A percentile compares a stretch with the other conserved stretches of the same genome.
Evolutionary conservation across 192 early-diverging fungal species (phyloP).

Genomic region (Chytriomyces sp.): DNA sequence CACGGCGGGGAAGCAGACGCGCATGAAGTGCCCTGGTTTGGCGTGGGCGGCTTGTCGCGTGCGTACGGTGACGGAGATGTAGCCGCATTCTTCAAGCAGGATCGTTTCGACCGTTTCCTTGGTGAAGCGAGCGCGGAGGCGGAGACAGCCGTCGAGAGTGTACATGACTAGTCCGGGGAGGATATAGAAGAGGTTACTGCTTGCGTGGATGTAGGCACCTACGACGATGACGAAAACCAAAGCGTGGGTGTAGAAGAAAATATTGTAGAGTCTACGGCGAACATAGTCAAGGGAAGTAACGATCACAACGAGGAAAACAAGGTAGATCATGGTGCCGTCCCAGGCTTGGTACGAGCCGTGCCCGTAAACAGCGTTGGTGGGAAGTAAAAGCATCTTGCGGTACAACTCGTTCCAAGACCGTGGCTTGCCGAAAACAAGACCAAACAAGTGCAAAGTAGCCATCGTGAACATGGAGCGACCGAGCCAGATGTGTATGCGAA

Average conservation of each 20-base stretch:
- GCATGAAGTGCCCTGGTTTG: conserved; percentile 74
- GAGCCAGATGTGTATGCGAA: conserved; percentile 27
- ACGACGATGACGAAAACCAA: conserved; percentile 32
- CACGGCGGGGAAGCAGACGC: conserved; percentile 71
- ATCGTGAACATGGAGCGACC: conserved; percentile 19
- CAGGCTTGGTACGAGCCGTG: neutral
- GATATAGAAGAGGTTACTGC: conserved; percentile 7
- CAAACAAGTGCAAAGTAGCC: conserved; percentile 14
- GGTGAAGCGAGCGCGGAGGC: conserved; percentile 49
- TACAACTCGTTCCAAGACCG: neutral
- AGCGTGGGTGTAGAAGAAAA: conserved; percentile 29
- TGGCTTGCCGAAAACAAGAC: neutral
- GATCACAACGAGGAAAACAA: conserved; percentile 13
- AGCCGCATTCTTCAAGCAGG: conserved; percentile 56
- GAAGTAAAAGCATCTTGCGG: neutral
- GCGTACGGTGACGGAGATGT: conserved; percentile 61
- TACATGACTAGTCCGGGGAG: conserved; percentile 58
- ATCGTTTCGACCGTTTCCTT: conserved; percentile 59
- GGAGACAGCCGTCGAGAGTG: conserved; percentile 65
- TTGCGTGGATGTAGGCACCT: conserved; percentile 29
- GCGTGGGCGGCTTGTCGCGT: conserved; percentile 34
- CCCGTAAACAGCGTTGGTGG: neutral
- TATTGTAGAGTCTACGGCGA: conserved; percentile 27
- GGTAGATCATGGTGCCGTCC: conserved; percentile 1
- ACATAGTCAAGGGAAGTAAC: conserved; percentile 28